phyloP scores from a whole-genome alignment of 2,329 filamentous ascomycete genomes.

The Alternaria arbusti region DNA sequence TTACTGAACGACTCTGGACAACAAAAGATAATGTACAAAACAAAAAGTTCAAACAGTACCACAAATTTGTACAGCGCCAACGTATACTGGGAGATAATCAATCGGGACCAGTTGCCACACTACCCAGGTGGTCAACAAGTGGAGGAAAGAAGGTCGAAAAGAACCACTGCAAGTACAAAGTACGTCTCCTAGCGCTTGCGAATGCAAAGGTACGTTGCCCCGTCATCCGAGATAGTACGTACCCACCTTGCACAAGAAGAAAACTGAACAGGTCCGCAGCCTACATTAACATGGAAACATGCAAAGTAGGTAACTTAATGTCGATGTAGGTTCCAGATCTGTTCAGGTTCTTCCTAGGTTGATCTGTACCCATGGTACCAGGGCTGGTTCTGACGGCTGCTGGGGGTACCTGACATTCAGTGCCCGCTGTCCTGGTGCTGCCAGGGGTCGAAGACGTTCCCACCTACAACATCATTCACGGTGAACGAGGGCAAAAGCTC shows the following conservation, averaged over 20 bases:
- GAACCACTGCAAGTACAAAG: background rate
- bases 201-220: background rate
- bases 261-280: background rate
- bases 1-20: background rate
- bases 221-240: background rate
- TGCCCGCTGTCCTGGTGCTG: background rate
- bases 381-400: background rate
- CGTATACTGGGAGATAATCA: background rate
- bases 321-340: background rate
- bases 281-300: background rate
- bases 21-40: background rate
- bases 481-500: background rate
- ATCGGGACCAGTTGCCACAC: background rate
- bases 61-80: background rate
- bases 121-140: background rate
- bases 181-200: background rate
- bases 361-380: background rate
- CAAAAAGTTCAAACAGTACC: background rate
- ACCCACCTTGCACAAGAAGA: too few relatives aligned
- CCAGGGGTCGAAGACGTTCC: constrained; percentile 1
- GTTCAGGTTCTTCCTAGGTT: background rate
- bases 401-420: background rate
- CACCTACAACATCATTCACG: background rate
- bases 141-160: background rate
- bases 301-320: background rate